Conservation (phyloP, 345 rosid genomes). For the Litchi chinensis region DNA sequence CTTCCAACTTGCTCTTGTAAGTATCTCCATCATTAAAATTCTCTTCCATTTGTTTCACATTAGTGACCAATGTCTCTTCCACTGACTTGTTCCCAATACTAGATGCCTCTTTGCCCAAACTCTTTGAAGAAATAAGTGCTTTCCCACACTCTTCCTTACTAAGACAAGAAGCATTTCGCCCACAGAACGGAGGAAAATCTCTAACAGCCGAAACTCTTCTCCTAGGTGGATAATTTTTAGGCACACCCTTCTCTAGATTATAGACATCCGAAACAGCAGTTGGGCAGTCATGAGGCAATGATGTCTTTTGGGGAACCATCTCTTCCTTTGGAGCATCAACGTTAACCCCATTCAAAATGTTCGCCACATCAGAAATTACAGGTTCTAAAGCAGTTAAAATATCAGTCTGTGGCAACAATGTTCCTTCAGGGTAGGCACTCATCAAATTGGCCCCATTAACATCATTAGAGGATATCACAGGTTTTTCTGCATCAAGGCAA, state of each 20-base stretch:
- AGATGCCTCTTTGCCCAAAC: slow-evolving; percentile 27
- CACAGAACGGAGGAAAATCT: slow-evolving; percentile 57
- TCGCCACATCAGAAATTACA: slow-evolving; percentile 15
- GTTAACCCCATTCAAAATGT: slow-evolving; percentile 18
- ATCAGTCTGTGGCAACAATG: slow-evolving; percentile 17
- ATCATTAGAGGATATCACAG: slow-evolving; percentile 7
- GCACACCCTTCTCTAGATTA: slow-evolving; percentile 16
- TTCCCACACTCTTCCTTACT: slow-evolving; percentile 18
- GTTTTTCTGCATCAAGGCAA: slow-evolving; percentile 16
- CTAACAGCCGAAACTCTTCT: slow-evolving; percentile 52
- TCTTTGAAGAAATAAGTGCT: slow-evolving; percentile 20
- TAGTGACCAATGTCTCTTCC: slow-evolving; percentile 18
- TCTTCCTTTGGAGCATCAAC: slow-evolving; percentile 18
- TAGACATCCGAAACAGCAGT: slow-evolving; percentile 1
- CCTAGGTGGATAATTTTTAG: slow-evolving; percentile 44
- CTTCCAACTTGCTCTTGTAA: slow-evolving; percentile 11
- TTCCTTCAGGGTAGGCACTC: slow-evolving; percentile 3
- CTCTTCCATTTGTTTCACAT: slow-evolving; percentile 26
- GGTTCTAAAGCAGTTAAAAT: slow-evolving; percentile 3
- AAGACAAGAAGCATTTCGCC: slow-evolving; percentile 40
- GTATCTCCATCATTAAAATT: slow-evolving; percentile 24
- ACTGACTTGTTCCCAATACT: slow-evolving; percentile 13
- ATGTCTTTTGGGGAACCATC: not conserved
- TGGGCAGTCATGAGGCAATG: not conserved
- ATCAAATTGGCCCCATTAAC: slow-evolving; percentile 13